phyloP scores from a whole-genome alignment of 164 flowering plant species.

The Chloranthus sessilifolius region DNA sequence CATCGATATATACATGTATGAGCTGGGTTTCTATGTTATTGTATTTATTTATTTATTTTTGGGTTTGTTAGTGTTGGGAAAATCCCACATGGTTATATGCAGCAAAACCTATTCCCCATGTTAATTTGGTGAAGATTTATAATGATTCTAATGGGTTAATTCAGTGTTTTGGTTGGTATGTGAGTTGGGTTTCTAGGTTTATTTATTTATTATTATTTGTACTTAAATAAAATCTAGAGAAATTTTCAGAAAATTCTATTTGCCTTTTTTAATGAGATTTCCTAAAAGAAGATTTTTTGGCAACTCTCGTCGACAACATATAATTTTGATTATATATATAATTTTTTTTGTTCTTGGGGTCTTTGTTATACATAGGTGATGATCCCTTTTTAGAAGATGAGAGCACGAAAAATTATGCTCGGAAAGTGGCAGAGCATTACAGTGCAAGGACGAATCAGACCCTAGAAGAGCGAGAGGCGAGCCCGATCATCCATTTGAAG shows the following conservation, averaged over 20 bases:
- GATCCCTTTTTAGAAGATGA: slow-evolving; percentile 56
- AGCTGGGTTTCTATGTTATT: too few relatives aligned
- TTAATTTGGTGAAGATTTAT: too few relatives aligned
- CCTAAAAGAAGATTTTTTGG: too few relatives aligned
- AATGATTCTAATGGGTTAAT: too few relatives aligned
- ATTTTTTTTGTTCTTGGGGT: background rate
- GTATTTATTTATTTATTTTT: too few relatives aligned
- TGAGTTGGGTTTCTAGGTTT: too few relatives aligned
- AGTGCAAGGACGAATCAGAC: slow-evolving; percentile 93
- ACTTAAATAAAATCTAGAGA: background rate
- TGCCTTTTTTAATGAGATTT: background rate
- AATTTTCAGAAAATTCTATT: background rate
- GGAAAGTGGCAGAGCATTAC: slow-evolving; percentile 90
- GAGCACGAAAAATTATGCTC: slow-evolving; percentile 55
- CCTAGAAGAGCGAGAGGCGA: slow-evolving; percentile 83
- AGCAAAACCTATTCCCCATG: too few relatives aligned
- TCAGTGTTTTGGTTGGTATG: too few relatives aligned
- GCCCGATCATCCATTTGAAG: slow-evolving; percentile 88
- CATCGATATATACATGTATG: too few relatives aligned
- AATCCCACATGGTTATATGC: too few relatives aligned
- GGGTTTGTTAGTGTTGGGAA: too few relatives aligned
- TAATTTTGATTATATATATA: background rate
- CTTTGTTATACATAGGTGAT: slow-evolving; percentile 33
- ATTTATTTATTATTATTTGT: background rate
- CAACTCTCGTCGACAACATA: too few relatives aligned